These are phyloP conservation scores for Diospyros kaki DNA, from an alignment of 148 eudicot genomes.

Conservation along the genomic window DNA sequence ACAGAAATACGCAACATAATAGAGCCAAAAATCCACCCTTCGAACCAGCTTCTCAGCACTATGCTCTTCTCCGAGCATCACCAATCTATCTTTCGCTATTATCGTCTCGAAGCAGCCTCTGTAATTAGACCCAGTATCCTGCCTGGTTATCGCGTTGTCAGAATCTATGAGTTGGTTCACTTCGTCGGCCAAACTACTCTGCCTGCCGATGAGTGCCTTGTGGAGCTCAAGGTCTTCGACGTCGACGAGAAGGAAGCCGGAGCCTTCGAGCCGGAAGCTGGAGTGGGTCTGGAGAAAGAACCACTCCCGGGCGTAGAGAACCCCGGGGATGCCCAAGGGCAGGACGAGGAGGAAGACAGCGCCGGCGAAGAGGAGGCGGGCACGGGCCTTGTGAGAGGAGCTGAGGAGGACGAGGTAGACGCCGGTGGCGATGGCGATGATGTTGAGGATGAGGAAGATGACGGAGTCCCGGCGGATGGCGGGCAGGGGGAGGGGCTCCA, in stretches of 20 bases:
- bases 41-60: constrained; percentile 42
- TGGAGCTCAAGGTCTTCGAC: constrained; percentile 61
- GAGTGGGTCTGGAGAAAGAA: constrained; percentile 36
- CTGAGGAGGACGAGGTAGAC: constrained; percentile 64
- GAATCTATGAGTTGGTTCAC: constrained; percentile 3
- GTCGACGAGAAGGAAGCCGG: constrained; percentile 59
- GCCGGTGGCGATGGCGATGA: constrained; percentile 63
- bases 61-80: constrained; percentile 81
- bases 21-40: constrained; percentile 83
- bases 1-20: constrained; percentile 78
- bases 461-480: constrained; percentile 41
- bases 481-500: constrained; percentile 36
- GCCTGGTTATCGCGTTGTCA: constrained; percentile 13
- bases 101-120: constrained; percentile 32
- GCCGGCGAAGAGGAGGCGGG: constrained; percentile 54
- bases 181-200: constrained; percentile 16
- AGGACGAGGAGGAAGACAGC: constrained; percentile 57
- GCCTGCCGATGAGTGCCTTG: constrained; percentile 33
- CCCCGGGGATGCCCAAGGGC: constrained; percentile 59
- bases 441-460: constrained; percentile 54
- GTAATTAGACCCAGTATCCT: constrained; percentile 12
- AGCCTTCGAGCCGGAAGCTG: constrained; percentile 37
- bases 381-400: constrained; percentile 23
- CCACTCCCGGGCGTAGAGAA: constrained; percentile 66
- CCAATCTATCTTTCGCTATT: constrained; percentile 43